Conservation (phyloP, 768 basidiomycete genomes). For the Tephrocybe sp. region DNA sequence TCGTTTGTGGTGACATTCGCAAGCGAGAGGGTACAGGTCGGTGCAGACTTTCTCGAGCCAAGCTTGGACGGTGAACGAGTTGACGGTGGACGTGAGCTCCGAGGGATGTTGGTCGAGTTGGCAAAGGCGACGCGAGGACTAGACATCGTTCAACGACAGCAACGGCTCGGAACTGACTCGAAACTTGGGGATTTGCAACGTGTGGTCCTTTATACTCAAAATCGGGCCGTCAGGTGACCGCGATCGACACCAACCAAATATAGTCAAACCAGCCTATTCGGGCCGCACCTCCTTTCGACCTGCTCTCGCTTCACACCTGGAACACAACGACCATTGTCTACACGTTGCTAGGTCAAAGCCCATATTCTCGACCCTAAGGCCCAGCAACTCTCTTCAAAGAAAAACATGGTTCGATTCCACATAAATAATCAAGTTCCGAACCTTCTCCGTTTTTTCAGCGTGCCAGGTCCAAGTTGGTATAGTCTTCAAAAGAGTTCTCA, state of each 20-base stretch:
- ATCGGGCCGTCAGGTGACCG: conserved; percentile 18
- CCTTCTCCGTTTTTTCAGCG: no score
- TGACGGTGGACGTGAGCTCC: conserved; percentile 16
- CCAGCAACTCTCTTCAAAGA: no score
- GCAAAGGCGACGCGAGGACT: conserved; percentile 20
- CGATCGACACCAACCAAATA: conserved; percentile 9
- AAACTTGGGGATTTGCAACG: conserved; percentile 15
- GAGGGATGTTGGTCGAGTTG: conserved; percentile 21
- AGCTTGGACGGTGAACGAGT: conserved; percentile 14
- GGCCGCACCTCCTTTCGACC: background rate
- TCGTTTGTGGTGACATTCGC: conserved; percentile 17
- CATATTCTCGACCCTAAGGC: no score
- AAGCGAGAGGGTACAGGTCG: conserved; percentile 22
- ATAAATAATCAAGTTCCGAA: no score
- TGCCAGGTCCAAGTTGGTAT: no score
- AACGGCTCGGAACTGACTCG: conserved; percentile 16
- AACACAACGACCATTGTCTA: no score
- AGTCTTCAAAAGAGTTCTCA: no score
- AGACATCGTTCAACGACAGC: conserved; percentile 19
- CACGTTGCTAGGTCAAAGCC: no score
- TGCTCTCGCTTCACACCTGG: background rate
- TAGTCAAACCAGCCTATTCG: background rate
- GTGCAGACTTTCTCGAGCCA: conserved; percentile 21
- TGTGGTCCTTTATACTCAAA: conserved; percentile 15
- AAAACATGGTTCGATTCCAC: no score